Conservation (phyloP, 2,329 filamentous ascomycete genomes). For the Metarhizium rileyi region DNA sequence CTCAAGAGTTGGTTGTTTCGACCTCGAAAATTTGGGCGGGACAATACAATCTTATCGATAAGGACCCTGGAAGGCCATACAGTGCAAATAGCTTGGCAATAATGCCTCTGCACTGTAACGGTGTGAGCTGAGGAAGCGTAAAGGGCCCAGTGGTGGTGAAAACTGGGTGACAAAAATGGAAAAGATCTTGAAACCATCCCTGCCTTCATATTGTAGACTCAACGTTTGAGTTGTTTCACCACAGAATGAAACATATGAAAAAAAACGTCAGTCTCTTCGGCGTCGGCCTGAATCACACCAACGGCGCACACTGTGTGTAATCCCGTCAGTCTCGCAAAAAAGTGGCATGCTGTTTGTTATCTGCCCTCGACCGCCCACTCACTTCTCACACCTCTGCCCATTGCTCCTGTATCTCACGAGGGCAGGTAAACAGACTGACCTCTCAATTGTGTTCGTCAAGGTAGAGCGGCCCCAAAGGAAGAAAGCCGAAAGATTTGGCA, state of each 20-base stretch:
- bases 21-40: constrained; percentile 16
- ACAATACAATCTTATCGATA: constrained; percentile 23
- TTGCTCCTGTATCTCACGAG: not conserved
- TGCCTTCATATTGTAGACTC: not conserved
- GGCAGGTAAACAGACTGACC: not conserved
- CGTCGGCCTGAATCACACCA: not conserved
- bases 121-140: not conserved
- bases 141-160: not conserved
- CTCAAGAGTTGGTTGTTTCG: not conserved
- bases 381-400: constrained; percentile 1
- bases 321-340: not conserved
- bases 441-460: not conserved
- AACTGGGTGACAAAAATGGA: not conserved
- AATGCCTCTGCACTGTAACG: not conserved
- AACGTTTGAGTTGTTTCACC: not conserved
- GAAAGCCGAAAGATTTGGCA: not conserved
- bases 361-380: not conserved
- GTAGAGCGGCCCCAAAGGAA: not conserved
- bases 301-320: constrained; percentile 7
- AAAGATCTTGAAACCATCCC: too few relatives aligned
- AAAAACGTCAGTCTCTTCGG: not conserved
- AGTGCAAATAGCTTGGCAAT: constrained; percentile 2
- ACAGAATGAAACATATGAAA: not conserved
- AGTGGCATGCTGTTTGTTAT: not conserved
- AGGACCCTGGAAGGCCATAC: constrained; percentile 6